Conservation (phyloP, 805 yeast genomes). For the Cyberlindnera xishuangbannaensis region DNA sequence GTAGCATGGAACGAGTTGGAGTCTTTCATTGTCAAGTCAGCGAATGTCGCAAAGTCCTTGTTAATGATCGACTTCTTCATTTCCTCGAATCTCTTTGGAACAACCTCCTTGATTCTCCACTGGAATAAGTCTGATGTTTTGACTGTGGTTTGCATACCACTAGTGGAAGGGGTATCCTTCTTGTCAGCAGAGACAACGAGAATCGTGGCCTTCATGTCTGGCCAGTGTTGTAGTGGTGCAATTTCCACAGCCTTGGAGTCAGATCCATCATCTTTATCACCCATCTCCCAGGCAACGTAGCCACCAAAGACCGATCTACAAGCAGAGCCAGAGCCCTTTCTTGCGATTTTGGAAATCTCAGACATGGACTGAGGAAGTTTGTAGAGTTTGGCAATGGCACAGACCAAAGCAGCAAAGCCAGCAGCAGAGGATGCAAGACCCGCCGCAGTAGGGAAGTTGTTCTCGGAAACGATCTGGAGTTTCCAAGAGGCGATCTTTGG, state of each 20-base stretch:
- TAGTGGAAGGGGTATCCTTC: slow-evolving; percentile 91
- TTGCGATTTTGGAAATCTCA: slow-evolving; percentile 87
- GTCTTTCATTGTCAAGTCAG: slow-evolving; percentile 89
- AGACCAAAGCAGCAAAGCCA: slow-evolving; percentile 94
- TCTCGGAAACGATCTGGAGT: slow-evolving; percentile 82
- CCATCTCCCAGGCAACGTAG: slow-evolving; percentile 99
- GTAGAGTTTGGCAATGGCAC: slow-evolving; percentile 81
- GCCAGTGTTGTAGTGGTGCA: slow-evolving; percentile 85
- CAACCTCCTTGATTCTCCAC: slow-evolving; percentile 73
- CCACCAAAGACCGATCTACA: slow-evolving; percentile 97
- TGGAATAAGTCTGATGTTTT: slow-evolving; percentile 80
- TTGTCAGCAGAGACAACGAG: slow-evolving; percentile 89
- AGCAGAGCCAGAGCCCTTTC: slow-evolving; percentile 98
- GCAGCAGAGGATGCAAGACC: slow-evolving; percentile 98
- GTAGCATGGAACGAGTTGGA: slow-evolving; percentile 97
- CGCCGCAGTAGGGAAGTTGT: slow-evolving; percentile 98
- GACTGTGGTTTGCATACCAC: slow-evolving; percentile 96
- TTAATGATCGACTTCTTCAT: slow-evolving; percentile 73
- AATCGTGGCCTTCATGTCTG: slow-evolving; percentile 85
- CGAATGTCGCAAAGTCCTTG: slow-evolving; percentile 78
- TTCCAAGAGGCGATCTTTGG: slow-evolving; percentile 60
- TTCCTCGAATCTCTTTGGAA: slow-evolving; percentile 75
- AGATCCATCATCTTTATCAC: slow-evolving; percentile 62
- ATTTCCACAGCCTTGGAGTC: slow-evolving; percentile 94
- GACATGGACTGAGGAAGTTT: slow-evolving; percentile 79